phyloP scores from a whole-genome alignment of 2,329 filamentous ascomycete species.

The Colletotrichum sp. region DNA sequence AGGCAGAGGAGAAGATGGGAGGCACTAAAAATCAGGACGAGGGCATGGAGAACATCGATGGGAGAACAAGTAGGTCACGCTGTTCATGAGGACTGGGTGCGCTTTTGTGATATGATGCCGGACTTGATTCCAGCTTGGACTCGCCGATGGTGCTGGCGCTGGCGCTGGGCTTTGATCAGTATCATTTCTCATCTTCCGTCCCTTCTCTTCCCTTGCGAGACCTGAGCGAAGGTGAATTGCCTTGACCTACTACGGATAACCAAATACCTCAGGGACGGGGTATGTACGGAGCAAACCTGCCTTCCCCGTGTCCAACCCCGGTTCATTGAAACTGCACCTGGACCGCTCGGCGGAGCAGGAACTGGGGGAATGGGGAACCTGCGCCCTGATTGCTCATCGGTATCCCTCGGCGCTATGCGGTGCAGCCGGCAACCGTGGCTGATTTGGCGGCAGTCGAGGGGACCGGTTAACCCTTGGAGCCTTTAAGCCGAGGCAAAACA shows the following conservation, averaged over 20 bases:
- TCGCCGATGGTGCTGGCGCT: background rate
- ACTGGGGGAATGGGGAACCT: background rate
- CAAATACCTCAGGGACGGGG: background rate
- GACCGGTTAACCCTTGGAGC: background rate
- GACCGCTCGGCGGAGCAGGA: background rate
- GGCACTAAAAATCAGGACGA: background rate
- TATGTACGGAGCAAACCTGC: background rate
- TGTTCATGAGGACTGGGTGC: background rate
- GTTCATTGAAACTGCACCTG: background rate
- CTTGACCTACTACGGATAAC: background rate
- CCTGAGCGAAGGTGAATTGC: background rate
- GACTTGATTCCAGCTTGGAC: background rate
- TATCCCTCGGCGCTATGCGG: background rate
- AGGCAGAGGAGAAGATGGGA: background rate
- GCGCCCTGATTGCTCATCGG: background rate
- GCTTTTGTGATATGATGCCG: background rate
- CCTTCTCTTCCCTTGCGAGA: background rate
- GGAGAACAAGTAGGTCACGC: background rate
- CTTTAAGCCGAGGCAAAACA: constrained; percentile 13
- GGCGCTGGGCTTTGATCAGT: background rate
- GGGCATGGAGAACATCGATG: background rate
- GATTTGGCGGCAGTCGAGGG: background rate
- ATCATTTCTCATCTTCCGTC: background rate
- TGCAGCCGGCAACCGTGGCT: background rate
- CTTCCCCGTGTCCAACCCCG: background rate